Percentiles rank a stretch among this genome's conserved stretches.
Conservation (phyloP, 495 filamentous ascomycete species). For the Aspergillus bridgeri region DNA sequence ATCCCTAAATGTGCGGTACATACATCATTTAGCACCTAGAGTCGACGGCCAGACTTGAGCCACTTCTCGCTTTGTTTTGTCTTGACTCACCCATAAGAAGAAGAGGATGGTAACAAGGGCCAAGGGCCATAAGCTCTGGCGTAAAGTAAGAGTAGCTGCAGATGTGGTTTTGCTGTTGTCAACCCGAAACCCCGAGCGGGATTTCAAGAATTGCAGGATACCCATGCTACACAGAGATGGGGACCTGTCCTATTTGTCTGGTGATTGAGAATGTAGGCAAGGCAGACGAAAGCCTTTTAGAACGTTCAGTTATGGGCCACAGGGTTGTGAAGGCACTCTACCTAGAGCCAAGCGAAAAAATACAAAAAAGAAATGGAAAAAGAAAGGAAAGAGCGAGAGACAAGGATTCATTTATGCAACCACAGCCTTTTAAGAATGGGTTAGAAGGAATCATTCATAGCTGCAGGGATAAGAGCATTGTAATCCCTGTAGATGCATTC, state of each 20-base stretch:
- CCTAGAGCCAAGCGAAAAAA: background rate
- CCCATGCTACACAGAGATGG: background rate
- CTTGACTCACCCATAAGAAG: constrained; percentile 58
- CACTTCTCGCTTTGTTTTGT: background rate
- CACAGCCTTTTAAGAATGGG: background rate
- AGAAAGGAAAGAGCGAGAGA: too few species aligned
- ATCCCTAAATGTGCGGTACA: constrained; percentile 35
- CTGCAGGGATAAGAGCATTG: background rate
- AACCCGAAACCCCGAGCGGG: constrained; percentile 30
- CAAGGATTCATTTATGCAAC: background rate
- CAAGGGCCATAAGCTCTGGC: constrained; percentile 53
- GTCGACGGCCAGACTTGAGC: background rate
- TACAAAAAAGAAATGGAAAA: background rate
- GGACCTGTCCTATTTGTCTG: background rate
- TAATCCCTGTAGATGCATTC: background rate
- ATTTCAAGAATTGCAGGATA: constrained; percentile 24
- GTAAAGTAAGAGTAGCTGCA: constrained; percentile 55
- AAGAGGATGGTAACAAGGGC: constrained; percentile 57
- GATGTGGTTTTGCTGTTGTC: constrained; percentile 50
- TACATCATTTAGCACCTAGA: background rate
- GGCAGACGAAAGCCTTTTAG: background rate
- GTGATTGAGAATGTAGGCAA: background rate
- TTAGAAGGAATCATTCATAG: background rate
- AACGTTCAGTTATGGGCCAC: too few species aligned
- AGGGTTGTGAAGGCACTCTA: background rate